Conservation (phyloP, 805 yeast species). For the Saturnispora zaruensis region DNA sequence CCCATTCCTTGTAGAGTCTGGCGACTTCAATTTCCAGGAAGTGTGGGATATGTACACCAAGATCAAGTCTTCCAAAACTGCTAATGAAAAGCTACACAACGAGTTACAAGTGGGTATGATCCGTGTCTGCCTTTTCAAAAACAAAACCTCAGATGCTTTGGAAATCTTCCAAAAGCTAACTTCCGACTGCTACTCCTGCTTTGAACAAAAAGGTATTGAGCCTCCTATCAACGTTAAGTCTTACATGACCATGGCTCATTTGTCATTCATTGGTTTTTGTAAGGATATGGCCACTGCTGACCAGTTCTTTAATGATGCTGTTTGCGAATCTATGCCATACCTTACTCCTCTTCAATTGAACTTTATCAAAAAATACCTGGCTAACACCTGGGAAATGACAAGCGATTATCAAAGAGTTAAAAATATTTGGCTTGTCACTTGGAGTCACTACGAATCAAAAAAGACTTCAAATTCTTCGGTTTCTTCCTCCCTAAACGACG, state of each 20-base stretch:
- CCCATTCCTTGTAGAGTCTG: constrained; percentile 55
- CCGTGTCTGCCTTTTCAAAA: constrained; percentile 57
- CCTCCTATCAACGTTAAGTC: constrained; percentile 36
- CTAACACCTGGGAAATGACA: constrained; percentile 50
- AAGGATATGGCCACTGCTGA: constrained; percentile 64
- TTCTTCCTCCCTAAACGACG: constrained; percentile 61
- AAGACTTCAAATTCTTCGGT: constrained; percentile 55
- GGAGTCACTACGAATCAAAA: constrained; percentile 43
- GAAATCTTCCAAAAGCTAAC: constrained; percentile 54
- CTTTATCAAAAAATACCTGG: constrained; percentile 53
- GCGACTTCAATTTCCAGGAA: constrained; percentile 53
- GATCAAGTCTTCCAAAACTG: constrained; percentile 27
- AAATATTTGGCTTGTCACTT: constrained; percentile 54
- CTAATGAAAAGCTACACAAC: constrained; percentile 28
- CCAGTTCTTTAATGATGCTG: constrained; percentile 66
- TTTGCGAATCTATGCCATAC: constrained; percentile 65
- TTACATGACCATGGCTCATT: constrained; percentile 63
- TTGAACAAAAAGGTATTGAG: constrained; percentile 24
- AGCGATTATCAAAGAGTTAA: constrained; percentile 50
- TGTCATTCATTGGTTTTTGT: constrained; percentile 70
- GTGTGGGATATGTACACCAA: constrained; percentile 46
- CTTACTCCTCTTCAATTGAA: constrained; percentile 64
- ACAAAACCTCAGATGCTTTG: constrained; percentile 58
- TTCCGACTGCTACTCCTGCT: constrained; percentile 35
- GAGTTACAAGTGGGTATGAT: constrained; percentile 65